Conservation (phyloP, 192 early-diverging fungal species). For the Entomortierella beljakovae region DNA sequence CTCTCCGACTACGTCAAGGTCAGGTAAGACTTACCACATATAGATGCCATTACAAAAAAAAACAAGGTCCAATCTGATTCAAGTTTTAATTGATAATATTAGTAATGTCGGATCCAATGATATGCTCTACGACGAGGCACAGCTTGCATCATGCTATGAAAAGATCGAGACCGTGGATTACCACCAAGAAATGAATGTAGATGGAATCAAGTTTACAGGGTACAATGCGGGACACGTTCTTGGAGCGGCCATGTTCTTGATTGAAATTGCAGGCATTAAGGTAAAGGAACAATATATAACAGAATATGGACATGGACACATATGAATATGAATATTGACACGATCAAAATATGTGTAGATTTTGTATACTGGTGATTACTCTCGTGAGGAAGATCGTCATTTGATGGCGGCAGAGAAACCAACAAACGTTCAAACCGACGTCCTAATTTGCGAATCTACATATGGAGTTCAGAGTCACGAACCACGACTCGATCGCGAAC, state of each 20-base stretch:
- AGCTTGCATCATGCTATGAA: slow-evolving; percentile 83
- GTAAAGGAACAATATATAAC: slow-evolving; percentile 34
- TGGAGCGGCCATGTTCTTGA: slow-evolving; percentile 97
- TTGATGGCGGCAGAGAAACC: slow-evolving; percentile 97
- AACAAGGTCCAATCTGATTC: too few species aligned
- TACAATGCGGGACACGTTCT: slow-evolving; percentile 99
- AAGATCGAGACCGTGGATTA: slow-evolving; percentile 96
- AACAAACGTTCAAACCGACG: slow-evolving; percentile 81
- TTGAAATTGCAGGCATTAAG: slow-evolving; percentile 90
- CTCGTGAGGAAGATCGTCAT: slow-evolving; percentile 98
- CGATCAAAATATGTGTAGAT: slow-evolving; percentile 46
- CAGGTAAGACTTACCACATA: slow-evolving; percentile 65
- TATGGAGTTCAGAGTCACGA: slow-evolving; percentile 98
- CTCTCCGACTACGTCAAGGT: slow-evolving; percentile 95
- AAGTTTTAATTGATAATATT: background rate
- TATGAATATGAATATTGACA: background rate
- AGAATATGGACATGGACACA: too few species aligned
- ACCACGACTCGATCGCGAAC: slow-evolving; percentile 93
- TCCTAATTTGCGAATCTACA: slow-evolving; percentile 96
- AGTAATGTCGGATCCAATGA: slow-evolving; percentile 82
- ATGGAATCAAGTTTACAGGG: slow-evolving; percentile 93
- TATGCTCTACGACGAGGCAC: slow-evolving; percentile 91
- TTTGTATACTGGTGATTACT: slow-evolving; percentile 99
- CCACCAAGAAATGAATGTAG: slow-evolving; percentile 95
- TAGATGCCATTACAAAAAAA: too few species aligned